These are phyloP conservation scores for Drechslera avenae DNA, from an alignment of 2,329 filamentous ascomycete genomes.

Conservation along the genomic window DNA sequence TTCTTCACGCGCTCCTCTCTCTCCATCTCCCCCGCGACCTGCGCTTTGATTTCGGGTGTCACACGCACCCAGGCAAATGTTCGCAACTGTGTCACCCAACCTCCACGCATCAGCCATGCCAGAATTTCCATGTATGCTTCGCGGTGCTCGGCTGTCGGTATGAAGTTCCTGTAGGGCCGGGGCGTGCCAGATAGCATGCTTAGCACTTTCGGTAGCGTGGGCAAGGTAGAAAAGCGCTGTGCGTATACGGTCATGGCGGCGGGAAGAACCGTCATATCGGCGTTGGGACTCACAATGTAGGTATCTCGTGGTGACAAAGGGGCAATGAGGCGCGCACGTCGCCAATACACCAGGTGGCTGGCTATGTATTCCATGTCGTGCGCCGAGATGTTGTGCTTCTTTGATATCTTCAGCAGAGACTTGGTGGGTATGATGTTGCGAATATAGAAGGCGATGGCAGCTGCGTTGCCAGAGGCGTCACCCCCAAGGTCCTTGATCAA, in stretches of 20 bases:
- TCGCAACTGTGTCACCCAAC: constrained; percentile 91
- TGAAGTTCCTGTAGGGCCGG: constrained; percentile 79
- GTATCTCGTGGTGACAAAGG: constrained; percentile 88
- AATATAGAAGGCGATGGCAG: constrained; percentile 76
- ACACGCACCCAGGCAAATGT: constrained; percentile 90
- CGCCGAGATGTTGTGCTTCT: constrained; percentile 73
- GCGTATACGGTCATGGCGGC: constrained; percentile 74
- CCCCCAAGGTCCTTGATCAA: constrained; percentile 72
- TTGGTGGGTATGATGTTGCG: constrained; percentile 65
- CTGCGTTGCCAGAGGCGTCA: constrained; percentile 75
- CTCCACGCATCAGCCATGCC: constrained; percentile 88
- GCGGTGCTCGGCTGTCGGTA: constrained; percentile 86
- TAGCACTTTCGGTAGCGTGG: constrained; percentile 85
- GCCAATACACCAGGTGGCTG: constrained; percentile 94
- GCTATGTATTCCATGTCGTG: constrained; percentile 85
- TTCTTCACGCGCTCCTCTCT: constrained; percentile 40
- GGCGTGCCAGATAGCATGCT: constrained; percentile 79
- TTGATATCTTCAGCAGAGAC: constrained; percentile 72
- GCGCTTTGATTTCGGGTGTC: constrained; percentile 79
- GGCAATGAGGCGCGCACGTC: constrained; percentile 86
- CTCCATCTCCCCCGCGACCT: constrained; percentile 75
- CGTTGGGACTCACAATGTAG: constrained; percentile 91
- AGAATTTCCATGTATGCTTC: constrained; percentile 88
- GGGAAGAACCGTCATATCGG: constrained; percentile 73
- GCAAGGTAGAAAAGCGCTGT: constrained; percentile 79